Percentiles rank a stretch among this genome's conserved stretches.
Evolutionary conservation across 306 rosid genomes (phyloP).

Genomic region (Trichosanthes cucumerina): DNA sequence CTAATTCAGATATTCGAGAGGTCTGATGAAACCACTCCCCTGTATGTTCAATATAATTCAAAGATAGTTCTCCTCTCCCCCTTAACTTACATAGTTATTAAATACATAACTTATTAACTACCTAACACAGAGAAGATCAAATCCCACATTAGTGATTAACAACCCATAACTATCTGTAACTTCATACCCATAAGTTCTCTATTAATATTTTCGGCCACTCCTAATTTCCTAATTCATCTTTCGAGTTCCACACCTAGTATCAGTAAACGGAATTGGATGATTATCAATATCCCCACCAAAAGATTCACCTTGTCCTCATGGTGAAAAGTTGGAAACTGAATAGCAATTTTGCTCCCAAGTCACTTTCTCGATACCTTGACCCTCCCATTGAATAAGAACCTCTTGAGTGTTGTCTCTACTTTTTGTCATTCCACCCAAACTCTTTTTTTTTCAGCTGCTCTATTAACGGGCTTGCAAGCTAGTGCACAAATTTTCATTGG

Average conservation of each 20-base stretch:
- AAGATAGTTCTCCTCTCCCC: background rate
- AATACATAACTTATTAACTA: background rate
- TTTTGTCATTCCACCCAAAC: background rate
- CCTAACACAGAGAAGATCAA: background rate
- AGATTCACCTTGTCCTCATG: background rate
- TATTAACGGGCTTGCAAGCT: background rate
- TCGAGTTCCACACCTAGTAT: background rate
- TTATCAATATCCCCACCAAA: background rate
- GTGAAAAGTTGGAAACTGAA: background rate
- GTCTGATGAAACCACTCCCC: background rate
- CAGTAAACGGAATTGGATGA: background rate
- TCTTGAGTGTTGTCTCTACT: background rate
- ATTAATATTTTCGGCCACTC: background rate
- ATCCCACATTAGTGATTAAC: background rate
- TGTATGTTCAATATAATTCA: background rate
- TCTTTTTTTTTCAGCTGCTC: background rate
- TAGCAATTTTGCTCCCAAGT: too few relatives aligned
- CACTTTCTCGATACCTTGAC: background rate
- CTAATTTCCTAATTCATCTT: background rate
- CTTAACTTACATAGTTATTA: background rate
- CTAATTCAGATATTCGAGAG: background rate
- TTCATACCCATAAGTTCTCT: background rate
- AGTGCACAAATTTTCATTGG: background rate
- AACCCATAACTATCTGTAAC: background rate
- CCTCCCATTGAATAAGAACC: background rate